Conservation (phyloP, 768 basidiomycete species). For the Lentinula sp. region DNA sequence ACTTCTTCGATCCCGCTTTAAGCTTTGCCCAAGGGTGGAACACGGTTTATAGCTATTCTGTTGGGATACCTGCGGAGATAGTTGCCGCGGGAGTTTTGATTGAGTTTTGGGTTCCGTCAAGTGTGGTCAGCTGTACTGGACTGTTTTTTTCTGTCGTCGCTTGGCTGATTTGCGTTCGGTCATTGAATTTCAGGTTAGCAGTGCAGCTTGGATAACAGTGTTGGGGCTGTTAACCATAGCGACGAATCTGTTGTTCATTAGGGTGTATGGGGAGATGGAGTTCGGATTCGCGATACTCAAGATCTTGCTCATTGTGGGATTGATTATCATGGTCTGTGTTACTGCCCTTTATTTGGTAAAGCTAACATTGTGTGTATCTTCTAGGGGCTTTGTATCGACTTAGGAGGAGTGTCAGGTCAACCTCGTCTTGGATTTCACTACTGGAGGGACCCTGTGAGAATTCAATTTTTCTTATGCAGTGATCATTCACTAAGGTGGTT, state of each 20-base stretch:
- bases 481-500: not conserved
- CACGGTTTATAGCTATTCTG: conserved; percentile 36
- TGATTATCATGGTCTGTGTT: conserved; percentile 25
- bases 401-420: conserved; percentile 42
- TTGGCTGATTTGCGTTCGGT: not conserved
- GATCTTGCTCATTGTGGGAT: conserved; percentile 35
- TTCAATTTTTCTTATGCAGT: not conserved
- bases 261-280: conserved; percentile 48
- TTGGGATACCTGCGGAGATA: conserved; percentile 45
- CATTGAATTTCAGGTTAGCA: not conserved
- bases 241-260: conserved; percentile 30
- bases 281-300: conserved; percentile 46
- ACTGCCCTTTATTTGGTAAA: not conserved
- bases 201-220: conserved; percentile 7
- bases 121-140: not conserved
- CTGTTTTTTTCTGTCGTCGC: not conserved
- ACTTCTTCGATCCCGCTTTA: conserved; percentile 46
- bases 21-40: conserved; percentile 41
- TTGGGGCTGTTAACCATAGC: not conserved
- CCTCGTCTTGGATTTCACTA: conserved; percentile 40
- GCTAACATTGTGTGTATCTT: not conserved
- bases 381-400: conserved; percentile 39
- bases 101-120: conserved; percentile 31
- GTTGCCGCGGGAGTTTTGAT: conserved; percentile 46
- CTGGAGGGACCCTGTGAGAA: conserved; percentile 26